These are phyloP conservation scores for Pythium vanterpoolii DNA, from an alignment of 352 stramenopile species.

Conservation along the genomic window DNA sequence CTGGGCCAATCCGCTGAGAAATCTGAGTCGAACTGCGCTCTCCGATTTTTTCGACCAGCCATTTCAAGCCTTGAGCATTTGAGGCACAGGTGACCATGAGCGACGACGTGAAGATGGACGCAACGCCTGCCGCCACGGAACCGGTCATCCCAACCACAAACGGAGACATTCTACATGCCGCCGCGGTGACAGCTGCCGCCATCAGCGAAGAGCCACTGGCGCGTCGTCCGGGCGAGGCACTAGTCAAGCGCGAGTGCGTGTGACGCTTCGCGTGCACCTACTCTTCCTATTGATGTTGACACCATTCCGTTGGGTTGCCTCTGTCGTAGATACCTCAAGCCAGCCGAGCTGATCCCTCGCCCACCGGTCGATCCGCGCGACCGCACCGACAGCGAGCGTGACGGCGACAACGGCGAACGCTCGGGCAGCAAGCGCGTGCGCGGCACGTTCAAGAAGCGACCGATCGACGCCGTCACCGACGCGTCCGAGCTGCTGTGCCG, in stretches of 20 bases:
- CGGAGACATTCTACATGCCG: neutral
- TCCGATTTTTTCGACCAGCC: slow-evolving; percentile 1
- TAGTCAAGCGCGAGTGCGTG: slow-evolving; percentile 36
- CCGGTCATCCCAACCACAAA: neutral
- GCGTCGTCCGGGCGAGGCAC: slow-evolving; percentile 32
- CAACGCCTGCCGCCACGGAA: neutral
- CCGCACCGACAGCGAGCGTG: neutral
- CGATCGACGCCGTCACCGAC: slow-evolving; percentile 57
- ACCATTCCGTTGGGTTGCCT: neutral
- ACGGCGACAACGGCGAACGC: neutral
- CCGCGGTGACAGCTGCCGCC: neutral
- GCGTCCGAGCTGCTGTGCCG: slow-evolving; percentile 67
- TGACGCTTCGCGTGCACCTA: neutral
- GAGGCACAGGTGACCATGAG: neutral
- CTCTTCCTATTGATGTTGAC: neutral
- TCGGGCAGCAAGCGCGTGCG: slow-evolving; percentile 25
- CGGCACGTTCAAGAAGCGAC: slow-evolving; percentile 87
- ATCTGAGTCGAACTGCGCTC: neutral
- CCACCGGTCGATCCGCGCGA: slow-evolving; percentile 10
- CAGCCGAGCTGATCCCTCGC: slow-evolving; percentile 29
- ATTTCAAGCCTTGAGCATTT: slow-evolving; percentile 14
- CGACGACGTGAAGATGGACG: slow-evolving; percentile 18
- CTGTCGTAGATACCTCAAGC: slow-evolving; percentile 61
- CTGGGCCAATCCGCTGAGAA: neutral
- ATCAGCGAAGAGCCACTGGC: neutral